Percentiles rank a stretch among this genome's conserved stretches.
phyloP scores from a whole-genome alignment of 768 basidiomycete species.

The Mycena pura region DNA sequence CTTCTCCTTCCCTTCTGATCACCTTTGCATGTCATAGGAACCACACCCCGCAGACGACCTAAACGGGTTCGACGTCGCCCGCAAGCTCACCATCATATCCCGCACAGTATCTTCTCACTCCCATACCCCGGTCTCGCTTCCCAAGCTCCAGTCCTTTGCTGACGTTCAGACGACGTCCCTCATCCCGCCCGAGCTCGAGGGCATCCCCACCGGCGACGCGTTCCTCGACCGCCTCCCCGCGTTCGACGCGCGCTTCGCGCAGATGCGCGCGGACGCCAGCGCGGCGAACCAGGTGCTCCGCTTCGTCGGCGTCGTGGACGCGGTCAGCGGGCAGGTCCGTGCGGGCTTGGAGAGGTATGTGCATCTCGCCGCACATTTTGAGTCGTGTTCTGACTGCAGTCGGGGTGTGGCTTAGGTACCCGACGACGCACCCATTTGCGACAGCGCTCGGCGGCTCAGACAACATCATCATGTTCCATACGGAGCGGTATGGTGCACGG shows the following conservation, averaged over 20 bases:
- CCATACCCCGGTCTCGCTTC: conserved; percentile 42
- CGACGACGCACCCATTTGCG: conserved; percentile 89
- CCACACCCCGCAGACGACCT: conserved; percentile 98
- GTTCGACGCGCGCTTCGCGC: conserved; percentile 81
- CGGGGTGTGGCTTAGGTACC: conserved; percentile 87
- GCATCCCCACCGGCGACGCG: conserved; percentile 75
- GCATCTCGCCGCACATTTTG: not conserved
- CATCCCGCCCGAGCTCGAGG: conserved; percentile 77
- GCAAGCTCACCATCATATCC: conserved; percentile 95
- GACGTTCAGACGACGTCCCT: conserved; percentile 86
- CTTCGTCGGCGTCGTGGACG: conserved; percentile 95
- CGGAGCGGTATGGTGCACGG: conserved; percentile 85
- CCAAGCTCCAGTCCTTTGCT: conserved; percentile 76
- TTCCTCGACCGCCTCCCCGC: conserved; percentile 83
- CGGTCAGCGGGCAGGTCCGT: conserved; percentile 70
- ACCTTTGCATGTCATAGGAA: conserved; percentile 60
- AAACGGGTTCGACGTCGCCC: conserved; percentile 95
- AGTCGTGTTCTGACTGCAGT: not conserved
- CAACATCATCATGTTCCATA: conserved; percentile 98
- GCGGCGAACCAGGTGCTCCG: conserved; percentile 85
- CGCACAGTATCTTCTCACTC: conserved; percentile 68
- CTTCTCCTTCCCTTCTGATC: not conserved
- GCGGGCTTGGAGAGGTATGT: conserved; percentile 90
- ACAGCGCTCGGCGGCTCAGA: conserved; percentile 96
- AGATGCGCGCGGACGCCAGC: conserved; percentile 79